Evolutionary conservation across 257 asterid species (phyloP).

Genomic region (Craterostigma plantagineum): DNA sequence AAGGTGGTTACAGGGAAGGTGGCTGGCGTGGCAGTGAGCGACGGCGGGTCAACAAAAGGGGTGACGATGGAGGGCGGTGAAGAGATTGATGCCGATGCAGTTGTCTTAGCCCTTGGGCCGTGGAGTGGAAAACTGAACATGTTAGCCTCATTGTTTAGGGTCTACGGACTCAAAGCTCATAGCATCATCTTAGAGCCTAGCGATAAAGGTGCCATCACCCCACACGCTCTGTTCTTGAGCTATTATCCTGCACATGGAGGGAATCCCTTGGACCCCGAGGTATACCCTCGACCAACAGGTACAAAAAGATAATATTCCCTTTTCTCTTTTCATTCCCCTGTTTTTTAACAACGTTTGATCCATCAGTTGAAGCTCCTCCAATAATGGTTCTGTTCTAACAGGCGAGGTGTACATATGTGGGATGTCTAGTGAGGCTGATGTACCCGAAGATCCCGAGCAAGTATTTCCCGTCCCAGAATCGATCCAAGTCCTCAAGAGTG

Average conservation of each 20-base stretch:
- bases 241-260: conserved; percentile 50
- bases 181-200: conserved; percentile 65
- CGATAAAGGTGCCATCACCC: conserved; percentile 22
- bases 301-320: not conserved
- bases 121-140: conserved; percentile 43
- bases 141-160: conserved; percentile 32
- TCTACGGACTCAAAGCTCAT: conserved; percentile 65
- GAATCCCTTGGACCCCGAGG: conserved; percentile 67
- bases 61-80: conserved; percentile 52
- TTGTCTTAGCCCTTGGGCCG: conserved; percentile 87
- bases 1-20: conserved; percentile 52
- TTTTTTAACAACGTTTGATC: too few relatives aligned
- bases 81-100: conserved; percentile 40
- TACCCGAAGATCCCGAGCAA: conserved; percentile 71
- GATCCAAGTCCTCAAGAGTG: conserved; percentile 38
- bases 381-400: too few relatives aligned
- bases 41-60: conserved; percentile 28
- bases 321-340: not conserved
- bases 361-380: too few relatives aligned
- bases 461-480: conserved; percentile 50
- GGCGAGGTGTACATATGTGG: conserved; percentile 97
- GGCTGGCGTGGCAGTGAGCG: conserved; percentile 39
- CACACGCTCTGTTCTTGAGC: conserved; percentile 52
- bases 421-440: conserved; percentile 72
- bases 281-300: conserved; percentile 93